A percentile compares a stretch with the other conserved stretches of the same genome.
Conservation (phyloP, 129 eudicot genomes). For the Gnaphalium uliginosum region DNA sequence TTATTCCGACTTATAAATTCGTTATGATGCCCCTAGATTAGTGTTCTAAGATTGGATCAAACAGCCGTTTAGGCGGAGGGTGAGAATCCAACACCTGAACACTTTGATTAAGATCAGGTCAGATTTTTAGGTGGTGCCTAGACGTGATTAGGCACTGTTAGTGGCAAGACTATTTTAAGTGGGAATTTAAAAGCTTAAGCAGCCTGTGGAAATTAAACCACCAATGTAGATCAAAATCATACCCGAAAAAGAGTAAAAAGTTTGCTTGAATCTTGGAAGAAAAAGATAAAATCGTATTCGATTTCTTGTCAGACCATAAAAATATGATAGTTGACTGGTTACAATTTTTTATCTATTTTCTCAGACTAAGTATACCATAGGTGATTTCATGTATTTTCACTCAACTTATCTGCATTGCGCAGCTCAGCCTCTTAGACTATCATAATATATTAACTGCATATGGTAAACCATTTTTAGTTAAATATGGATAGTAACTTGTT, state of each 20-base stretch:
- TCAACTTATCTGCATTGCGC: not conserved
- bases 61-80: not conserved
- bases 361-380: not conserved
- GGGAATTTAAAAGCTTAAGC: not conserved
- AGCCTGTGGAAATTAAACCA: not conserved
- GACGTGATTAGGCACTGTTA: too few relatives aligned
- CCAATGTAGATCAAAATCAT: not conserved
- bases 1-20: not conserved
- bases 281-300: constrained; percentile 11
- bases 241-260: not conserved
- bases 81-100: not conserved
- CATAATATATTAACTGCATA: not conserved
- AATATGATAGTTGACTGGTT: not conserved
- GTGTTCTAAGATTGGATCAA: not conserved
- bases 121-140: too few relatives aligned
- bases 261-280: constrained; percentile 18
- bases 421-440: not conserved
- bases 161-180: too few relatives aligned
- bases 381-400: not conserved
- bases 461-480: not conserved
- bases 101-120: too few relatives aligned
- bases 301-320: not conserved
- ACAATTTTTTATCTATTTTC: not conserved
- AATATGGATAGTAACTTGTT: not conserved
- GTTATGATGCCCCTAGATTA: not conserved